phyloP scores from a whole-genome alignment of 2,329 filamentous ascomycete genomes.

The Penicillium vulpinum region DNA sequence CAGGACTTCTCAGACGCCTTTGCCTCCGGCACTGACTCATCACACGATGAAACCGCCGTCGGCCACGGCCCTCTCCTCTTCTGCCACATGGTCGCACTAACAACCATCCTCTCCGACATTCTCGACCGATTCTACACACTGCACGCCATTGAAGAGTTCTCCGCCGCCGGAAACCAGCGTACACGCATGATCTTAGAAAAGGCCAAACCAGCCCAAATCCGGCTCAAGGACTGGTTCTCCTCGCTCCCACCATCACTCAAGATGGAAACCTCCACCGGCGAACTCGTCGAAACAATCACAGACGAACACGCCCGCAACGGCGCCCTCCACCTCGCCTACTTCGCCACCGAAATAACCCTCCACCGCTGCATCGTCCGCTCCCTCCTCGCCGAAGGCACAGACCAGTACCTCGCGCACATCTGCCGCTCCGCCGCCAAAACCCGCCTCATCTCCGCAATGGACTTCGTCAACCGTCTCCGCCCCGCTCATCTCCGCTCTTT shows the following conservation, averaged over 20 bases:
- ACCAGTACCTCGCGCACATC: conserved; percentile 85
- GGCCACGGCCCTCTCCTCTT: conserved; percentile 50
- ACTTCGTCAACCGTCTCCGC: conserved; percentile 90
- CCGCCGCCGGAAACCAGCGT: conserved; percentile 43
- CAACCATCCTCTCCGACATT: conserved; percentile 54
- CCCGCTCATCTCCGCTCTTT: conserved; percentile 85
- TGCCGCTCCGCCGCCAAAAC: conserved; percentile 93
- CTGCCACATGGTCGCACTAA: conserved; percentile 54
- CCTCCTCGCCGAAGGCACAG: conserved; percentile 58
- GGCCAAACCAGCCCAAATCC: conserved; percentile 56
- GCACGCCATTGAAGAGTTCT: conserved; percentile 48
- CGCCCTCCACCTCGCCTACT: conserved; percentile 87
- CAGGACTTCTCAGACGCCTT: conserved; percentile 45
- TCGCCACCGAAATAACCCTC: conserved; percentile 89
- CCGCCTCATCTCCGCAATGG: conserved; percentile 91
- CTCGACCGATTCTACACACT: conserved; percentile 55
- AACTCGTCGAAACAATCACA: conserved; percentile 47
- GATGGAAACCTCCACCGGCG: conserved; percentile 48
- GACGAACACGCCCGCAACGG: conserved; percentile 52
- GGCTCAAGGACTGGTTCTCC: conserved; percentile 55
- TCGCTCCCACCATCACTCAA: conserved; percentile 50
- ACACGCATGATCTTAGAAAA: conserved; percentile 53
- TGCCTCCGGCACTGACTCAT: conserved; percentile 30
- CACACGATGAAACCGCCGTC: conserved; percentile 36
- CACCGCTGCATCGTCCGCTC: conserved; percentile 89